These are phyloP conservation scores for Gymnopilus junonius DNA, from an alignment of 768 basidiomycete species.

Conservation along the genomic window DNA sequence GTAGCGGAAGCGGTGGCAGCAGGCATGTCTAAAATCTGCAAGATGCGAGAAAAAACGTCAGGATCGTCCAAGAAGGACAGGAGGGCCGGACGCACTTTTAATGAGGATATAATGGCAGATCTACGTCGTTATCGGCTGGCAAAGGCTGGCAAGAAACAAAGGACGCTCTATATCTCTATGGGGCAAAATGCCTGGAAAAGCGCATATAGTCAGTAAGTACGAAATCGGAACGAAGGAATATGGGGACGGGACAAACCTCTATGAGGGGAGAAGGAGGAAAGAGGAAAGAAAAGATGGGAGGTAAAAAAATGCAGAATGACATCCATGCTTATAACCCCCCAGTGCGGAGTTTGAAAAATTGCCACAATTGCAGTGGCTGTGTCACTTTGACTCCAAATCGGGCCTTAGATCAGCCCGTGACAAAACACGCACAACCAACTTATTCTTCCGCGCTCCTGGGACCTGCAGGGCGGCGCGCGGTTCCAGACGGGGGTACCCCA, in stretches of 20 bases:
- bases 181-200: constrained; percentile 41
- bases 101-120: constrained; percentile 36
- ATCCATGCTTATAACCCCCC: constrained; percentile 36
- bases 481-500: constrained; percentile 24
- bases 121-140: constrained; percentile 50
- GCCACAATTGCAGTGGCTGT: neutral
- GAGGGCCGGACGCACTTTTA: constrained; percentile 42
- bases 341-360: constrained; percentile 45
- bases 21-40: constrained; percentile 76
- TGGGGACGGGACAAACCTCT: constrained; percentile 38
- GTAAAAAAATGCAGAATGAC: constrained; percentile 30
- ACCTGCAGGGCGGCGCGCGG: constrained; percentile 10
- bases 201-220: constrained; percentile 10
- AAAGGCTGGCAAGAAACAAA: constrained; percentile 61
- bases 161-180: constrained; percentile 64
- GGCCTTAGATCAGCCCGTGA: constrained; percentile 18
- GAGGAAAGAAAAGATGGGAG: constrained; percentile 38
- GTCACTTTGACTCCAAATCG: constrained; percentile 5
- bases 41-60: neutral
- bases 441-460: neutral
- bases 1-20: constrained; percentile 61
- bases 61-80: neutral
- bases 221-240: neutral
- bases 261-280: constrained; percentile 38
- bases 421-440: constrained; percentile 7